Evolutionary conservation across 176 grass and related monocot species (phyloP), one percentile per base, ranked within the genome.

Genomic region (Cocos nucifera): DNA sequence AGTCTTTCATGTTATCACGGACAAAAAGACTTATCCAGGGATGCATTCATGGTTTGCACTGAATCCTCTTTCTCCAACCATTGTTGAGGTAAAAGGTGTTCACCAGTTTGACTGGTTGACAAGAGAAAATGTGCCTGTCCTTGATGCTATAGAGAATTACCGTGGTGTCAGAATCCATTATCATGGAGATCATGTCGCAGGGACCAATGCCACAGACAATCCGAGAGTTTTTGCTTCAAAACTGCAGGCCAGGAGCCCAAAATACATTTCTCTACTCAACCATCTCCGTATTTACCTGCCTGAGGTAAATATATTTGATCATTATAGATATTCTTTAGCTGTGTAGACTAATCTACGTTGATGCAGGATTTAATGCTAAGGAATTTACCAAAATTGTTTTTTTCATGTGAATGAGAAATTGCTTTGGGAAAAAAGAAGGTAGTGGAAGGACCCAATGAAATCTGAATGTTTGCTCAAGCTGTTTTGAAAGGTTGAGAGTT

Each of bases 11-110:
- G 83, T 95, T 65, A 95, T 95, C 67, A 89, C 89, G 23, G 89
- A 95, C 68, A 95, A 95, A 66, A 95, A 95, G 66, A 95, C 89
- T 39, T 95, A 95, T 69, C 89, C 85, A 4, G 89, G 82, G 58
- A 89, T 95, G 89, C 89, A 95, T 83, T 95, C 89, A 56, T 95
- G 89, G 89, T 95, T 95, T 80, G 89, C 89, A 58, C 73, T 95
- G 76, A 89, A 95, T 86, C 78, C 89, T 71, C 53, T 86, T 66
- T 80, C 89, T 16, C 85, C 85, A 54, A 85, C 85, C 54, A 82
- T 95, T 73, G 64, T 95, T 63, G 89, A 95, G 77, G 89, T 95
- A 63, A 95, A 89, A 77, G 83, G 89, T 68, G 85, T 95, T 73
- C 85, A 95, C 62, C 89, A 95, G 79, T 95, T 89, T 72, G 85